phyloP scores from a whole-genome alignment of 768 basidiomycete genomes.

The Leccinum variicolor region DNA sequence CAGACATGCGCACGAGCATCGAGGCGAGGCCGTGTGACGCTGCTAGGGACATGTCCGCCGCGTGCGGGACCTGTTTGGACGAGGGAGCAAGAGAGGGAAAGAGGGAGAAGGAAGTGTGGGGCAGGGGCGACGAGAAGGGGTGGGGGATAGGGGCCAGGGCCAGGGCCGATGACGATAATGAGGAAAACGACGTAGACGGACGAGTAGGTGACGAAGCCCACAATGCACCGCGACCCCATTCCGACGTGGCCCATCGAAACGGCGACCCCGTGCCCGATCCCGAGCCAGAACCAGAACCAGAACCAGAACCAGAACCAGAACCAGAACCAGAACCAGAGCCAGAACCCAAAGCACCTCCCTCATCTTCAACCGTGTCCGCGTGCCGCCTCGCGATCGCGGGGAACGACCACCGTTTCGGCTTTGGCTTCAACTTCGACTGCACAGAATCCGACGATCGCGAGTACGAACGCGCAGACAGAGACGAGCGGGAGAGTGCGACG shows the following conservation, averaged over 20 bases:
- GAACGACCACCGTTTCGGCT: slow-evolving; percentile 18
- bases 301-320: too few species aligned
- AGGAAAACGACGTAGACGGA: not conserved
- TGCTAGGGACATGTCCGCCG: slow-evolving; percentile 13
- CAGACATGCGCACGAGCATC: slow-evolving; percentile 38
- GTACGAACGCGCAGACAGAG: slow-evolving; percentile 10
- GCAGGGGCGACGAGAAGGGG: not conserved
- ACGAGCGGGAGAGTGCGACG: slow-evolving; percentile 11
- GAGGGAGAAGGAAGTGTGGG: not conserved
- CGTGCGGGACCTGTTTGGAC: not conserved
- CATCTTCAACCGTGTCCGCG: not conserved
- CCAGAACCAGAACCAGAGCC: not conserved
- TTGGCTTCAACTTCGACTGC: not conserved
- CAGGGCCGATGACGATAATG: not conserved
- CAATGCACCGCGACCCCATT: not conserved
- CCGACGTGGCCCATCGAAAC: not conserved
- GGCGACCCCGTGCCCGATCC: not conserved
- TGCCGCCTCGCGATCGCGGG: slow-evolving; percentile 1
- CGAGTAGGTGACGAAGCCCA: not conserved
- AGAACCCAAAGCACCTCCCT: not conserved
- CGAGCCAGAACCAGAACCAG: not conserved
- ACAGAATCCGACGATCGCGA: slow-evolving; percentile 3
- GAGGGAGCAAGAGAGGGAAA: not conserved
- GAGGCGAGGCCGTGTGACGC: slow-evolving; percentile 28
- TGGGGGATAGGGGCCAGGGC: not conserved